Percentiles rank a stretch among this genome's conserved stretches.
Conservation (phyloP, 1,139 yeast species). For the Wickerhamomyces sp. region DNA sequence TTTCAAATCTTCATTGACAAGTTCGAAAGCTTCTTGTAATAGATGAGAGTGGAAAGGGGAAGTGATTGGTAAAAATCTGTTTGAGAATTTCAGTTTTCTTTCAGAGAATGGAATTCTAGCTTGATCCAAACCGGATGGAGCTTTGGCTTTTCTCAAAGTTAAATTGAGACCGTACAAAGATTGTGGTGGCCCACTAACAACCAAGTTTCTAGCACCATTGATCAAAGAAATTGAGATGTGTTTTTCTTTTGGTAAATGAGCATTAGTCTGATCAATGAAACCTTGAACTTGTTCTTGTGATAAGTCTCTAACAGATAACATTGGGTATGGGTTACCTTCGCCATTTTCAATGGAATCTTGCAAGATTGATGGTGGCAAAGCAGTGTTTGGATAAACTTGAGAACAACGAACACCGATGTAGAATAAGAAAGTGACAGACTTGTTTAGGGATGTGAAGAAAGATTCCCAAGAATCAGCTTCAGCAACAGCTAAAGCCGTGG, state of each 20-base stretch:
- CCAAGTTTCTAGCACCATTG: slow-evolving; percentile 94
- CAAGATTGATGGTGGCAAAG: slow-evolving; percentile 88
- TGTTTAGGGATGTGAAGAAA: slow-evolving; percentile 64
- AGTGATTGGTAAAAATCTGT: slow-evolving; percentile 90
- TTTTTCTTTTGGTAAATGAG: slow-evolving; percentile 87
- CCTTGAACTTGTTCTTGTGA: slow-evolving; percentile 72
- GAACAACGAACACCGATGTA: slow-evolving; percentile 92
- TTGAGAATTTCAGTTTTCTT: slow-evolving; percentile 88
- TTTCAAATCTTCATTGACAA: slow-evolving; percentile 61
- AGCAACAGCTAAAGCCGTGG: slow-evolving; percentile 89
- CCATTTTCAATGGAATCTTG: slow-evolving; percentile 91
- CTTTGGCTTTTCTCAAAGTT: slow-evolving; percentile 88
- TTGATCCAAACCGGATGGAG: slow-evolving; percentile 91
- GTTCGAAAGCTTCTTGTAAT: slow-evolving; percentile 63
- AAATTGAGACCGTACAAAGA: slow-evolving; percentile 95
- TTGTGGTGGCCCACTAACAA: slow-evolving; percentile 97
- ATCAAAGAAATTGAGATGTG: slow-evolving; percentile 87
- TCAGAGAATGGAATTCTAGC: slow-evolving; percentile 89
- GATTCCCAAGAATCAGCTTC: slow-evolving; percentile 84
- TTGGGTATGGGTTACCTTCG: slow-evolving; percentile 96
- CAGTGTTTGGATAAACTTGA: slow-evolving; percentile 86
- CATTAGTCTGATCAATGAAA: slow-evolving; percentile 81
- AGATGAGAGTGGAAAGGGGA: slow-evolving; percentile 96
- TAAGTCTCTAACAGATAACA: slow-evolving; percentile 91
- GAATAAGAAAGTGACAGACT: slow-evolving; percentile 81